Evolutionary conservation across 2,329 filamentous ascomycete genomes (phyloP).

Genomic region (Penicillium sp.): DNA sequence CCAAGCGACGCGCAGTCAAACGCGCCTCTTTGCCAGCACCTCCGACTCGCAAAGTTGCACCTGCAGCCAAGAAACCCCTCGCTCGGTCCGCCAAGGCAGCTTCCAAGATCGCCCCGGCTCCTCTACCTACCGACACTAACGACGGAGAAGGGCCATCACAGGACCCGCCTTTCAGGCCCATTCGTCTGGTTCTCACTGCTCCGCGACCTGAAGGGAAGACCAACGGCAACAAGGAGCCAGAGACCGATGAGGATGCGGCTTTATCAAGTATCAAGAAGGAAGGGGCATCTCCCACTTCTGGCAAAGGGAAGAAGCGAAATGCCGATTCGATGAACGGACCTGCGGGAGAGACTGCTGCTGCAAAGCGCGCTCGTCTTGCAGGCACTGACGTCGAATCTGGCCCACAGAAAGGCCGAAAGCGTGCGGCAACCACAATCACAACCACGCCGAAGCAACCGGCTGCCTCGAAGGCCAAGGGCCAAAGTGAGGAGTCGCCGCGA

Average conservation of each 20-base stretch:
- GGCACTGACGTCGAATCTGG: not conserved
- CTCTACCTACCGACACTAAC: not conserved
- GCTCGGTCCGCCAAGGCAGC: not conserved
- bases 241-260: not conserved
- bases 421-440: not conserved
- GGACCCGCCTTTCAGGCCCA: not conserved
- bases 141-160: not conserved
- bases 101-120: not conserved
- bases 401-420: not conserved
- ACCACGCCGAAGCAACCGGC: not conserved
- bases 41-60: not conserved
- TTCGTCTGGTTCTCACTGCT: not conserved
- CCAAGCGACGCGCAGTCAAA: not conserved
- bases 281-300: not conserved
- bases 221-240: not conserved
- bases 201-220: not conserved
- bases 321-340: conserved; percentile 1
- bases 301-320: not conserved
- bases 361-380: not conserved
- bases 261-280: not conserved
- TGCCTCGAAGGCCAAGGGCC: not conserved
- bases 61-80: not conserved
- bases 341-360: not conserved
- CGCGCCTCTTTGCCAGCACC: conserved; percentile 4
- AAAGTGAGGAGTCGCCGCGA: not conserved